A percentile compares a stretch with the other conserved stretches of the same genome.
Conservation (phyloP, 257 asterid species). For the Rubia yunnanensis region DNA sequence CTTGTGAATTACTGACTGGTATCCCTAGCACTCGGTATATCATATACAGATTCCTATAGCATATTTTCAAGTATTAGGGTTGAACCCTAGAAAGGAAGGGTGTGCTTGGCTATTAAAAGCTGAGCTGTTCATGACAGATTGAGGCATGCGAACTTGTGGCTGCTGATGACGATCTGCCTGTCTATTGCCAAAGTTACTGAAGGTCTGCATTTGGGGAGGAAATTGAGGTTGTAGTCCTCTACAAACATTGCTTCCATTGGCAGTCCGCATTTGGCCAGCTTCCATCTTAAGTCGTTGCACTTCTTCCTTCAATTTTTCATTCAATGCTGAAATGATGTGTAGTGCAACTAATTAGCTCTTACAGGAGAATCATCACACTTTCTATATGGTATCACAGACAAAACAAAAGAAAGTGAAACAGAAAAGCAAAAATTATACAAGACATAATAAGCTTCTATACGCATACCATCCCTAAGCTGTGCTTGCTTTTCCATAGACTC, state of each 20-base stretch:
- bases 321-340: slow-evolving; percentile 43
- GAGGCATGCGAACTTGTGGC: slow-evolving; percentile 29
- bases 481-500: slow-evolving; percentile 91
- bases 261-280: slow-evolving; percentile 43
- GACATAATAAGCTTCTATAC: neutral
- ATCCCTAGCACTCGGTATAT: neutral
- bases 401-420: neutral
- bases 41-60: neutral
- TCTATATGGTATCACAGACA: neutral
- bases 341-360: neutral
- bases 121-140: slow-evolving; percentile 24
- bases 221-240: slow-evolving; percentile 36
- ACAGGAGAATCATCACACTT: neutral
- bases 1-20: slow-evolving; percentile 4
- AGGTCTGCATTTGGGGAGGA: slow-evolving; percentile 35
- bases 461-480: slow-evolving; percentile 88
- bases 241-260: slow-evolving; percentile 37
- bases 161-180: slow-evolving; percentile 33
- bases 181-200: slow-evolving; percentile 35
- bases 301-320: slow-evolving; percentile 67
- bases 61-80: slow-evolving; percentile 26
- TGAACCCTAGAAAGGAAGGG: slow-evolving; percentile 35
- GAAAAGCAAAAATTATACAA: neutral
- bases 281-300: slow-evolving; percentile 72
- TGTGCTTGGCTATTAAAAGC: slow-evolving; percentile 30